Conservation (phyloP, 2,329 filamentous ascomycete genomes). For the Lithohypha guttulata region DNA sequence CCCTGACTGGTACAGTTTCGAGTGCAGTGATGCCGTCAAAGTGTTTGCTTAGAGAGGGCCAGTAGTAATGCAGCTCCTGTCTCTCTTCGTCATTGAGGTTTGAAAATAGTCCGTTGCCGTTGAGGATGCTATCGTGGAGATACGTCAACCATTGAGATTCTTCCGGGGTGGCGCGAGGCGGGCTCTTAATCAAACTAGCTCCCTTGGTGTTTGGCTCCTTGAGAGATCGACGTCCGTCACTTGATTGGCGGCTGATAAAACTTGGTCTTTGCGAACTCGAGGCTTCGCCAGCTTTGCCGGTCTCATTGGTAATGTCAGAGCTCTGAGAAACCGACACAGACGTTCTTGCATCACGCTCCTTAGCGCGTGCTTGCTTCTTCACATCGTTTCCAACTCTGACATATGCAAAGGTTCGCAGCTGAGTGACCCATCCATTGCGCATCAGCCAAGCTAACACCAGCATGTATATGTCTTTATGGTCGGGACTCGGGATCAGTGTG, state of each 20-base stretch:
- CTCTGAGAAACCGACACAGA: conserved; percentile 8
- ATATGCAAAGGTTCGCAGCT: conserved; percentile 84
- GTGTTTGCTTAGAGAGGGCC: conserved; percentile 68
- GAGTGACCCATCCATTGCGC: conserved; percentile 84
- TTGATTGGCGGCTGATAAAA: conserved; percentile 16
- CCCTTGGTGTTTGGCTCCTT: conserved; percentile 10
- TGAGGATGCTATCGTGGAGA: conserved; percentile 22
- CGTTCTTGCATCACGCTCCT: conserved; percentile 27
- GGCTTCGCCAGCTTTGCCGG: conserved; percentile 6
- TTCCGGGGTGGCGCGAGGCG: conserved; percentile 64
- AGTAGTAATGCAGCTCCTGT: conserved; percentile 48
- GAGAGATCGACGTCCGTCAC: conserved; percentile 15
- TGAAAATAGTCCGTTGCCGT: not conserved
- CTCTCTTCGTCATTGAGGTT: conserved; percentile 32
- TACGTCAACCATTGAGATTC: conserved; percentile 60
- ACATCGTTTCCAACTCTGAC: conserved; percentile 75
- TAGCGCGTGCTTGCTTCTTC: conserved; percentile 65
- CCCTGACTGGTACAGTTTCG: conserved; percentile 74
- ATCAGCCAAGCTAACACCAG: conserved; percentile 89
- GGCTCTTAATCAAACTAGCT: conserved; percentile 55
- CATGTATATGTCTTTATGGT: conserved; percentile 78
- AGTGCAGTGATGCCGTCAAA: conserved; percentile 77
- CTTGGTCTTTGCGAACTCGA: conserved; percentile 14
- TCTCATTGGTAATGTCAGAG: conserved; percentile 1
- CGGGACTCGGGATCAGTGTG: conserved; percentile 71